Evolutionary conservation across 192 early-diverging fungal genomes (phyloP).

Genomic region (Backusella psychrophila): DNA sequence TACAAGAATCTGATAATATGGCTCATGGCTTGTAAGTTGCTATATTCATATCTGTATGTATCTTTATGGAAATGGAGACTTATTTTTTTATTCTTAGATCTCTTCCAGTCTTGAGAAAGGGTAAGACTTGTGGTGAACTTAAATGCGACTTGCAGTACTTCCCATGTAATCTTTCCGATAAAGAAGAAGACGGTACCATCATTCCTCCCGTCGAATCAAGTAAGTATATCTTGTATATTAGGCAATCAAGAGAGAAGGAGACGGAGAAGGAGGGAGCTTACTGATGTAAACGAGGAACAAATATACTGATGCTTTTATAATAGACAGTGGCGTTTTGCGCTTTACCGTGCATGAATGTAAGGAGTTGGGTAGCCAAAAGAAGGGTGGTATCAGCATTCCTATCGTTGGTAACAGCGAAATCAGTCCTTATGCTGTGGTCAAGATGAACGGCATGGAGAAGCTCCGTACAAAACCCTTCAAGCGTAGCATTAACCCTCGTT

Average conservation of each 20-base stretch:
- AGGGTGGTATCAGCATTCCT: slow-evolving; percentile 29
- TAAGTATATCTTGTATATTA: neutral
- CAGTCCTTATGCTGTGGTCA: slow-evolving; percentile 55
- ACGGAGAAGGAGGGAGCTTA: neutral
- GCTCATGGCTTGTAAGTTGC: slow-evolving; percentile 45
- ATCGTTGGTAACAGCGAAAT: slow-evolving; percentile 33
- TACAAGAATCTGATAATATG: slow-evolving; percentile 38
- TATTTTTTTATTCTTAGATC: slow-evolving; percentile 19
- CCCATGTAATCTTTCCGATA: slow-evolving; percentile 35
- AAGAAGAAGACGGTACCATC: slow-evolving; percentile 43
- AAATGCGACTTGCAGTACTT: slow-evolving; percentile 37
- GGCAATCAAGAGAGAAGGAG: neutral
- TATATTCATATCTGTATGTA: neutral
- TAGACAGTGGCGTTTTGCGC: slow-evolving; percentile 66
- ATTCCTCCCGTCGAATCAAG: slow-evolving; percentile 49
- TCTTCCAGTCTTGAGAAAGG: slow-evolving; percentile 23
- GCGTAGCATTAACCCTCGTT: slow-evolving; percentile 77
- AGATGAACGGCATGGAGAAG: slow-evolving; percentile 47
- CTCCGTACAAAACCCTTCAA: slow-evolving; percentile 64
- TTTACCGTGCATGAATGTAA: slow-evolving; percentile 66
- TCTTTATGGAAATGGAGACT: neutral
- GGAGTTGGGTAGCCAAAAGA: slow-evolving; percentile 53
- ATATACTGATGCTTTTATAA: slow-evolving; percentile 1
- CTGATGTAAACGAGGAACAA: neutral
- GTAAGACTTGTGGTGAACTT: slow-evolving; percentile 48